Conservation (phyloP, 768 basidiomycete species). For the Russula abietina region DNA sequence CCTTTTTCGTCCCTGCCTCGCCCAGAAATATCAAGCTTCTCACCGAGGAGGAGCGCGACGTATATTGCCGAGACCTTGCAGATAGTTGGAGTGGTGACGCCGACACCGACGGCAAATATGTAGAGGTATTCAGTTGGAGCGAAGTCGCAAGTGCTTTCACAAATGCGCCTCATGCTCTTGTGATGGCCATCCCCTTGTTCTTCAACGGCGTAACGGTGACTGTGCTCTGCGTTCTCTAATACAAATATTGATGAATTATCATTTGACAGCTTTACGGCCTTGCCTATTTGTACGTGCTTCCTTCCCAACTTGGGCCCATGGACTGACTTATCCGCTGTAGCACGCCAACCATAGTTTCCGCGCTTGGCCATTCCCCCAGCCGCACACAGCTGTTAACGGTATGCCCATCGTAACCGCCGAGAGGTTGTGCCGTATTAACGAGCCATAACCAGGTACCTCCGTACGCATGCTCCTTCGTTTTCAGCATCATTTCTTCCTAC, state of each 20-base stretch:
- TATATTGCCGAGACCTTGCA: conserved; percentile 35
- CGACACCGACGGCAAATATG: conserved; percentile 36
- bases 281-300: conserved; percentile 25
- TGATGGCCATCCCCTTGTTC: conserved; percentile 48
- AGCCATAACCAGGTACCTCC: conserved; percentile 28
- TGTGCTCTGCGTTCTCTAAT: background rate
- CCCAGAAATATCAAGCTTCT: conserved; percentile 47
- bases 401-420: background rate
- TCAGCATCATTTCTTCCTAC: conserved; percentile 22
- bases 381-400: conserved; percentile 31
- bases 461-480: conserved; percentile 30
- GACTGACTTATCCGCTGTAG: conserved; percentile 20
- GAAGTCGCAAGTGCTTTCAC: conserved; percentile 47
- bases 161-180: conserved; percentile 46
- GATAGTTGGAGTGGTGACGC: conserved; percentile 30
- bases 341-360: conserved; percentile 28
- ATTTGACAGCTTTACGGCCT: conserved; percentile 26
- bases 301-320: background rate
- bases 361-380: conserved; percentile 30
- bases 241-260: background rate
- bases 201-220: conserved; percentile 47
- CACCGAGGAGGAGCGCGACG: conserved; percentile 40
- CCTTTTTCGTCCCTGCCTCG: conserved; percentile 43
- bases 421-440: background rate
- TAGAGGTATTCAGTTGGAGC: conserved; percentile 49